Evolutionary conservation across 2,329 filamentous ascomycete species (phyloP).

Genomic region (Aspergillus felis): DNA sequence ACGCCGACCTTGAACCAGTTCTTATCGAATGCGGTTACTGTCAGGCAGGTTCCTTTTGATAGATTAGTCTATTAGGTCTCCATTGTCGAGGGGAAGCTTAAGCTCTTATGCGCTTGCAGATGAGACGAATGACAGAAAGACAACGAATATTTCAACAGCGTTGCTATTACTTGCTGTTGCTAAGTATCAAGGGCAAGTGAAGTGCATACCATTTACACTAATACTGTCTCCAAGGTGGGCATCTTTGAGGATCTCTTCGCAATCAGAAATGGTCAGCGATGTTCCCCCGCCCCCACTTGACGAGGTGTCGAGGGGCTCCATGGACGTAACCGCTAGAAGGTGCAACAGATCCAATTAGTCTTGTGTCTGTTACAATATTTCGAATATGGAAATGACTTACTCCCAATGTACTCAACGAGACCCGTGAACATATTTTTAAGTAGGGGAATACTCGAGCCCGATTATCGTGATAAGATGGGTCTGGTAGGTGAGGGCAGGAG

Average conservation of each 20-base stretch:
- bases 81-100: background rate
- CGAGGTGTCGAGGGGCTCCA: constrained; percentile 75
- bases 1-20: constrained; percentile 83
- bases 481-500: background rate
- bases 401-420: constrained; percentile 87
- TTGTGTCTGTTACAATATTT: background rate
- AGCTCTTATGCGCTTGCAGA: background rate
- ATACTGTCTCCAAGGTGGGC: constrained; percentile 90
- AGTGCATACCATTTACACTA: constrained; percentile 69
- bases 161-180: background rate
- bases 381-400: constrained; percentile 51
- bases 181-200: background rate
- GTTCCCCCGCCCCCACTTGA: constrained; percentile 71
- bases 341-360: constrained; percentile 3
- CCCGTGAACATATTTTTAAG: constrained; percentile 79
- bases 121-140: background rate
- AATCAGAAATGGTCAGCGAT: constrained; percentile 77
- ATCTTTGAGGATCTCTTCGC: constrained; percentile 74
- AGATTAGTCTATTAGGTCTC: background rate
- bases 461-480: background rate
- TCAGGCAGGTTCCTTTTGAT: constrained; percentile 70
- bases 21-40: constrained; percentile 68
- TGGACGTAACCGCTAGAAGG: constrained; percentile 69
- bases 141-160: background rate
- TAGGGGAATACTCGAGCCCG: constrained; percentile 1